phyloP scores from a whole-genome alignment of 179 eudicot species.

The Amaranthus tricolor region DNA sequence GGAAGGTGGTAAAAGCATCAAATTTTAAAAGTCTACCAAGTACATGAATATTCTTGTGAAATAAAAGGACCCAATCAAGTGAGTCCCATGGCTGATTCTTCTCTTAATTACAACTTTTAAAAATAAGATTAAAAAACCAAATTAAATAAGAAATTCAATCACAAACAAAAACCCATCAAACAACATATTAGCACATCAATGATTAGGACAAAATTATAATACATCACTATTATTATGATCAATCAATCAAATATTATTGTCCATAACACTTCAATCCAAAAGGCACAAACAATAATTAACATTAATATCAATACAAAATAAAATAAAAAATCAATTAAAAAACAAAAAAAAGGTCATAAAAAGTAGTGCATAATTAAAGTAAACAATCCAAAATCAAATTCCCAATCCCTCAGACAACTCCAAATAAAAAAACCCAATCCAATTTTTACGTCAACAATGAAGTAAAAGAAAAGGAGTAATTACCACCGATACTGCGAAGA shows the following conservation, averaged over 20 bases:
- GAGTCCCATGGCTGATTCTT: too few relatives aligned
- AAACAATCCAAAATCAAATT: not conserved
- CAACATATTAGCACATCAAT: not conserved
- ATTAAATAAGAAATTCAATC: not conserved
- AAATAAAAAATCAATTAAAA: not conserved
- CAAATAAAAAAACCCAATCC: not conserved
- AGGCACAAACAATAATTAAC: not conserved
- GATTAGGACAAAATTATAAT: not conserved
- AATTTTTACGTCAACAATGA: too few relatives aligned
- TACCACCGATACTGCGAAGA: constrained; percentile 22
- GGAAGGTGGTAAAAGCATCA: too few relatives aligned
- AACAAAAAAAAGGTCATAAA: not conserved
- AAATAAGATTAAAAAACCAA: not conserved
- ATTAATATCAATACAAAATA: not conserved
- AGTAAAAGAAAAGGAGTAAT: not conserved
- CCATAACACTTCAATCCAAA: constrained; percentile 17
- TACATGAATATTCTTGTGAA: too few relatives aligned
- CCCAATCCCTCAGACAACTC: not conserved
- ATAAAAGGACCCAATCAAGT: too few relatives aligned
- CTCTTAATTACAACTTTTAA: not conserved
- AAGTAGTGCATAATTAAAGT: not conserved
- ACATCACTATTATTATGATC: not conserved
- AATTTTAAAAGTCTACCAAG: too few relatives aligned
- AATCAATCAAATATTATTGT: not conserved
- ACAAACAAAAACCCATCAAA: not conserved